Base-by-base conservation (phyloP, 148 eudicot species). In the Nyssa sinensis region DNA sequence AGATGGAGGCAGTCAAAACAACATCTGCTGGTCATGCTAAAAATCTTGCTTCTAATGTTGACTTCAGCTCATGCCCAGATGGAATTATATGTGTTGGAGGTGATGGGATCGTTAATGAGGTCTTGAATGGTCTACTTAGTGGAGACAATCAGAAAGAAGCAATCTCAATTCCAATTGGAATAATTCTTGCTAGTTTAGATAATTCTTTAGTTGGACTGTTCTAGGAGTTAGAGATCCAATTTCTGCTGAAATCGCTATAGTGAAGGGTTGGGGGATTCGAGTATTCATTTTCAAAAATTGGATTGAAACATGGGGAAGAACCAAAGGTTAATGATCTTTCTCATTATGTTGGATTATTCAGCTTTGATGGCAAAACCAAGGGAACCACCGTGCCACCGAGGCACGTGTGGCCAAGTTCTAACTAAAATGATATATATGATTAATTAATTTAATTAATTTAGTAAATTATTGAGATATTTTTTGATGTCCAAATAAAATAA, bases 51-150 rank as follows among this genome's bases (percentile, higher is more conserved):
- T 84, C 92, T 67, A 89, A 85, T 76, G 94, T 92, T 72, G 99
- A 95, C 81, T 92, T 90, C 79, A 92, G 94, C 86, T 85, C 89
- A 65, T 95, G 99, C 79, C 99, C 98, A 74, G 96, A 95, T 88
- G 99, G 99, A 58, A 92, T 92, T 71, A 88, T 95, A 75, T 95
- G 99, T 74, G 96, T 95, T 67, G 97, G 99, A 64, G 99, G 99
- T 73, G 99, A 95, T 85, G 99, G 99, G 74, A 92, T 95, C 75
- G 88, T 95, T 74, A 95, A 95, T 75, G 99, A 95, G 97, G 99
- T 91, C n/a, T 75, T 92, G 32, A 92, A 94, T 79, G 98, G 97
- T 72, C 81, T 94, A 51, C 88, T 92, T 69, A 82, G 84, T 72
- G 82, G 98, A 78, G 90, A 90, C 53, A 82, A 94, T 79, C 97